Evolutionary conservation across 148 eudicot genomes (phyloP).

Genomic region (Rhododendron williamsianum): DNA sequence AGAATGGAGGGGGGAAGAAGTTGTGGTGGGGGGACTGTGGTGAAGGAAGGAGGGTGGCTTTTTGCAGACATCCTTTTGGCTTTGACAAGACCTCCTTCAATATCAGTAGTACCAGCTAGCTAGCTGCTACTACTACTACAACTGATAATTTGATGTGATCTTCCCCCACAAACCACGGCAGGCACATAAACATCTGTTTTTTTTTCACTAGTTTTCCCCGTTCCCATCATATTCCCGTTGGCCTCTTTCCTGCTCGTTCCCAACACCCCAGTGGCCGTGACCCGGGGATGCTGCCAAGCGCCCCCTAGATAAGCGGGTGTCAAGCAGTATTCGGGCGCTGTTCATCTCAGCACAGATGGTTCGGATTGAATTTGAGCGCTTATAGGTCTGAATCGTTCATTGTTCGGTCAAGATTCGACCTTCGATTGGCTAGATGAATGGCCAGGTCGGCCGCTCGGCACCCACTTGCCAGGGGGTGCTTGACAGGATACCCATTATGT

Average conservation of each 20-base stretch:
- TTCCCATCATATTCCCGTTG: background rate
- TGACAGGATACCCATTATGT: no score
- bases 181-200: background rate
- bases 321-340: accelerated
- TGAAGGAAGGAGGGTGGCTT: background rate
- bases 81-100: background rate
- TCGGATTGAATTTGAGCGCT: no score
- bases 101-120: background rate
- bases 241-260: background rate
- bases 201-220: background rate
- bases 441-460: no score
- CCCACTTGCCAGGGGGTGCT: no score
- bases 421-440: no score
- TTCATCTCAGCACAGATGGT: no score
- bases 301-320: no score
- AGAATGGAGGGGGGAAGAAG: background rate
- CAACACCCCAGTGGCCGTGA: background rate
- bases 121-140: background rate
- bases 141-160: background rate
- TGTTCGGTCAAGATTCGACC: no score
- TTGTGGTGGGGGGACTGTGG: background rate
- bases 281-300: no score
- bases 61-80: background rate
- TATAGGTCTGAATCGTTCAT: no score
- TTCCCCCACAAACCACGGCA: background rate